These are phyloP conservation scores for Backusella tarrabulga DNA, from an alignment of 192 early-diverging fungal species.

Conservation along the genomic window DNA sequence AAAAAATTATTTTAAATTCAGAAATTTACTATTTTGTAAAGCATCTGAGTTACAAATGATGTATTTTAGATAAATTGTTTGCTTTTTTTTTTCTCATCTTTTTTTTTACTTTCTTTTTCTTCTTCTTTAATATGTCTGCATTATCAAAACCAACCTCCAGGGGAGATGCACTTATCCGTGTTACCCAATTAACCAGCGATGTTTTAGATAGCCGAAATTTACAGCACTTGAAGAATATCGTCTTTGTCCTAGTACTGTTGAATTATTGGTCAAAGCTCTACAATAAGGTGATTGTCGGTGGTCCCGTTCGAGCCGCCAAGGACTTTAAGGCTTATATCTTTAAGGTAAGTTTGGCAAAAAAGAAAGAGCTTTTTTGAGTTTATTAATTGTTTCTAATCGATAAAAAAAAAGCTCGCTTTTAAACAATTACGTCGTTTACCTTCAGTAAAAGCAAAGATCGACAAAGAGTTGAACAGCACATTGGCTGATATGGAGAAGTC, in stretches of 20 bases:
- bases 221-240: constrained; percentile 48
- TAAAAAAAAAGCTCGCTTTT: constrained; percentile 42
- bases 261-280: constrained; percentile 44
- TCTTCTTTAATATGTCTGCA: background rate
- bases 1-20: background rate
- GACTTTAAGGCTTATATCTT: constrained; percentile 43
- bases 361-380: background rate
- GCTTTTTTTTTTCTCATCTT: background rate
- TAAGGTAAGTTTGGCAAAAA: constrained; percentile 38
- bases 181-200: background rate
- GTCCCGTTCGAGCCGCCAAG: constrained; percentile 45
- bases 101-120: background rate
- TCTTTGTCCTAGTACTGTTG: constrained; percentile 59
- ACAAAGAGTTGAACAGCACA: constrained; percentile 75
- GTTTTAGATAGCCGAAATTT: constrained; percentile 8
- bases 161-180: background rate
- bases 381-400: background rate
- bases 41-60: background rate
- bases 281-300: constrained; percentile 52
- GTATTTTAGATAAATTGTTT: background rate
- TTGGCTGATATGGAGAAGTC: constrained; percentile 79
- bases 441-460: constrained; percentile 61
- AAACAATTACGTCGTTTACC: constrained; percentile 47
- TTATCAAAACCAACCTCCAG: background rate
- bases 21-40: background rate